Conservation (phyloP, 2,329 filamentous ascomycete species). For the Gyromitra esculenta region DNA sequence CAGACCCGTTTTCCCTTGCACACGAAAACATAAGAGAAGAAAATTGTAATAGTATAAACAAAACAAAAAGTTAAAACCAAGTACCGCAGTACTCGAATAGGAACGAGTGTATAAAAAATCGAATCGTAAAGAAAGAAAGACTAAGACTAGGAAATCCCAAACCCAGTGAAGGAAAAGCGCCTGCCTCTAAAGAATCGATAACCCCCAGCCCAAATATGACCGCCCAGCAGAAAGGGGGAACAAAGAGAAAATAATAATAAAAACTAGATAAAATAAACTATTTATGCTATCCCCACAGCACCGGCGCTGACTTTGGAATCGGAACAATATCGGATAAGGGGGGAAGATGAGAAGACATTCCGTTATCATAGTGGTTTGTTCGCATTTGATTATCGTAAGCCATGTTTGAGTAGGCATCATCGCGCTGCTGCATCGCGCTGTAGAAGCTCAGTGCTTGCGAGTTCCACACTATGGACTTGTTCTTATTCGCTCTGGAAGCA, state of each 20-base stretch:
- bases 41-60: conserved; percentile 44
- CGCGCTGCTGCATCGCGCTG: conserved; percentile 47
- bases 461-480: conserved; percentile 51
- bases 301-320: conserved; percentile 38
- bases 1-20: conserved; percentile 24
- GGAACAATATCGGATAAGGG: conserved; percentile 50
- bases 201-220: conserved; percentile 39
- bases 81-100: conserved; percentile 8
- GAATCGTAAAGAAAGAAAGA: neutral
- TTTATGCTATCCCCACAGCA: conserved; percentile 35
- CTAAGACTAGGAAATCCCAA: conserved; percentile 29
- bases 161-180: conserved; percentile 45
- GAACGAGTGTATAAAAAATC: conserved; percentile 32
- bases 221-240: conserved; percentile 27
- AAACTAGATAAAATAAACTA: neutral
- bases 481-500: conserved; percentile 48
- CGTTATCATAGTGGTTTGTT: conserved; percentile 43
- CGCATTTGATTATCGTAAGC: conserved; percentile 46
- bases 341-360: conserved; percentile 44
- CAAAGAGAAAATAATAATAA: conserved; percentile 18
- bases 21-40: neutral
- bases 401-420: conserved; percentile 41
- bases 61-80: conserved; percentile 25
- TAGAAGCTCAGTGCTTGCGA: conserved; percentile 52
- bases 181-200: conserved; percentile 46